These are phyloP conservation scores for Rhipidocladum racemiflorum DNA, from an alignment of 176 grass and related monocot species.

Conservation along the genomic window DNA sequence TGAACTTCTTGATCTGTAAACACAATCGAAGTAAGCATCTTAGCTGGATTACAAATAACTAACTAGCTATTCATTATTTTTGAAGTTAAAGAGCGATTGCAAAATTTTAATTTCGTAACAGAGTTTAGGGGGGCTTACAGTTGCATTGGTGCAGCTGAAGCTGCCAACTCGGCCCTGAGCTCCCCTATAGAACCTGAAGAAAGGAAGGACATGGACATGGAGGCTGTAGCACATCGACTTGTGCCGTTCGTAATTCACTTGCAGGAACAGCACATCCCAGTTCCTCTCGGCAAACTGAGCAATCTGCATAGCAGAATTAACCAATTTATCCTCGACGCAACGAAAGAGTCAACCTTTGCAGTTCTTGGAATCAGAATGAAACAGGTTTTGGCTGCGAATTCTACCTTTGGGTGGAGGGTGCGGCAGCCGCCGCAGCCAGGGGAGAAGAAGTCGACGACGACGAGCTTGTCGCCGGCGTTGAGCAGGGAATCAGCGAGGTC, in stretches of 20 bases:
- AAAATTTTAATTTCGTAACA: background rate
- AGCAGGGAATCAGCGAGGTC: constrained; percentile 56
- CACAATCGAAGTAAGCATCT: background rate
- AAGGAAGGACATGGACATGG: constrained; percentile 85
- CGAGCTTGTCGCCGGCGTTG: constrained; percentile 58
- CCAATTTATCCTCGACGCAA: background rate
- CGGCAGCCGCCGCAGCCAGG: constrained; percentile 71
- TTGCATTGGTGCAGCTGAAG: constrained; percentile 99
- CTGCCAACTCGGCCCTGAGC: constrained; percentile 74
- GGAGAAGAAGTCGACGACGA: constrained; percentile 71
- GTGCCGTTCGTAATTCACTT: constrained; percentile 89
- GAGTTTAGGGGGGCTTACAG: constrained; percentile 38
- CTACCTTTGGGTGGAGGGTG: constrained; percentile 85
- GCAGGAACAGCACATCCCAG: constrained; percentile 65
- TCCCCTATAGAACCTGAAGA: constrained; percentile 91
- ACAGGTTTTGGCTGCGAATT: background rate
- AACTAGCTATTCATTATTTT: background rate
- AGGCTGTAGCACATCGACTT: constrained; percentile 95
- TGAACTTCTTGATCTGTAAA: constrained; percentile 90
- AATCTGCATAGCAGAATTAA: constrained; percentile 46
- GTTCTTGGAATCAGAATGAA: background rate
- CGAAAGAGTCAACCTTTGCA: background rate
- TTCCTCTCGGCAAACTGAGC: constrained; percentile 65
- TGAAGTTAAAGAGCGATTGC: background rate
- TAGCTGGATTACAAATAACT: background rate